A percentile compares a stretch with the other conserved stretches of the same genome.
Conservation (phyloP, 2,329 filamentous ascomycete genomes). For the Diaporthe caulivora region DNA sequence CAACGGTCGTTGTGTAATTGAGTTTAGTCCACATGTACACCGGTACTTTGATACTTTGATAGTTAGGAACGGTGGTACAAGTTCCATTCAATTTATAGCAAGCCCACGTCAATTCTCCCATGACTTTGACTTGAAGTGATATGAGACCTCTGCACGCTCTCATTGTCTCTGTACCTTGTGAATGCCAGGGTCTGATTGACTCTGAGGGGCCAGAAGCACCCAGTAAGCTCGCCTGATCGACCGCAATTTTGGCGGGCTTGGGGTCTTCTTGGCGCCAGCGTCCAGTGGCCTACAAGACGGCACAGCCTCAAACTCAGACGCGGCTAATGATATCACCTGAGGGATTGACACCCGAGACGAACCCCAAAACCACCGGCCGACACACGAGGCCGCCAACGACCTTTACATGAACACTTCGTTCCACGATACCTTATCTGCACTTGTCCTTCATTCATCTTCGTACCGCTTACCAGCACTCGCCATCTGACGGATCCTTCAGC, state of each 20-base stretch:
- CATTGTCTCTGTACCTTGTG: not conserved
- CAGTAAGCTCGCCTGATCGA: slow-evolving; percentile 11
- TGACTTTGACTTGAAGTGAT: too few species aligned
- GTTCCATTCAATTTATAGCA: too few species aligned
- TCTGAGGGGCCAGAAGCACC: not conserved
- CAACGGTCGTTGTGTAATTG: too few species aligned
- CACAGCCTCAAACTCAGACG: slow-evolving; percentile 35
- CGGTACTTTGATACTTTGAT: too few species aligned
- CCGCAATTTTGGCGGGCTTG: slow-evolving; percentile 2
- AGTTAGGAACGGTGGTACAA: too few species aligned
- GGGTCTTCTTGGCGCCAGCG: slow-evolving; percentile 32
- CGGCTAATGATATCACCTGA: slow-evolving; percentile 34
- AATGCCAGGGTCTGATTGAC: not conserved
- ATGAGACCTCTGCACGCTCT: not conserved
- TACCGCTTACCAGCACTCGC: not conserved
- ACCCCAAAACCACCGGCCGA: not conserved
- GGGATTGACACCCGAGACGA: not conserved
- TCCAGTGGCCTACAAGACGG: slow-evolving; percentile 32
- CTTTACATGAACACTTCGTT: not conserved
- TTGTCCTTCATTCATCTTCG: not conserved
- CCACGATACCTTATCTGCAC: not conserved
- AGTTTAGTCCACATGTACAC: too few species aligned
- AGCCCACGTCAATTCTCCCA: too few species aligned
- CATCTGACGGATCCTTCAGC: slow-evolving; percentile 1
- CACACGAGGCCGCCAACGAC: not conserved